These are phyloP conservation scores for Rhododendron mucronatum DNA, from an alignment of 148 eudicot genomes.

Conservation along the genomic window DNA sequence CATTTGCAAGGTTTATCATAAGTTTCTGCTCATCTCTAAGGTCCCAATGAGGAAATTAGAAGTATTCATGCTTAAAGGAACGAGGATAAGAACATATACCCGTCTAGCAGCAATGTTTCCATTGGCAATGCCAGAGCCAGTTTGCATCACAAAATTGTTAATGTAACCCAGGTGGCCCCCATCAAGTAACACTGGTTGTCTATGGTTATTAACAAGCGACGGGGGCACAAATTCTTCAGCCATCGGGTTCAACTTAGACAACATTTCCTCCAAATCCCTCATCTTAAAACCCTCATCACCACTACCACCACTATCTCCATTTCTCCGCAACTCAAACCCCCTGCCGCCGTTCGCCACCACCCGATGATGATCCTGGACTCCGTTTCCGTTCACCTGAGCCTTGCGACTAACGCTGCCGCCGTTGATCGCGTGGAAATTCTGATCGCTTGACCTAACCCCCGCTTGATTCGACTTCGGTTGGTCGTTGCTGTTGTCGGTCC, in stretches of 20 bases:
- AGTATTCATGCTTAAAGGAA: neutral
- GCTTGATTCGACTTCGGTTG: slow-evolving; percentile 20
- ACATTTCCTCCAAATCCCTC: slow-evolving; percentile 66
- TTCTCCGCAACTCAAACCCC: slow-evolving; percentile 1
- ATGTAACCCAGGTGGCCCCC: slow-evolving; percentile 30
- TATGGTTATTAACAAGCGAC: slow-evolving; percentile 22
- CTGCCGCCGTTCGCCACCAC: slow-evolving; percentile 6
- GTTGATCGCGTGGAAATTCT: slow-evolving; percentile 17
- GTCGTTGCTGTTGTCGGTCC: slow-evolving; percentile 19
- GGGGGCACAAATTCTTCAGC: slow-evolving; percentile 78
- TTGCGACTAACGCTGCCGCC: slow-evolving; percentile 3
- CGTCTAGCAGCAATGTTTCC: slow-evolving; percentile 39
- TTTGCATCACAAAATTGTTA: slow-evolving; percentile 35
- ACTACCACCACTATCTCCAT: slow-evolving; percentile 4
- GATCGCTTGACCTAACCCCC: slow-evolving; percentile 28
- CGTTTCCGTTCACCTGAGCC: slow-evolving; percentile 8
- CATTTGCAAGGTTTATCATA: neutral
- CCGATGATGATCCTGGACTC: slow-evolving; percentile 12
- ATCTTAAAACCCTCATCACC: slow-evolving; percentile 49
- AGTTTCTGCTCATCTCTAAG: neutral
- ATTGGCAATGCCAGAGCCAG: slow-evolving; percentile 32
- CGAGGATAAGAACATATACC: slow-evolving; percentile 25
- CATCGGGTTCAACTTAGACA: slow-evolving; percentile 77
- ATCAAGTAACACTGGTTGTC: slow-evolving; percentile 10
- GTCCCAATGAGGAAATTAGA: neutral